A percentile compares a stretch with the other conserved stretches of the same genome.
These are phyloP conservation scores for Oropetium thomaeum DNA, from an alignment of 176 grass and related monocot species.

Conservation along the genomic window DNA sequence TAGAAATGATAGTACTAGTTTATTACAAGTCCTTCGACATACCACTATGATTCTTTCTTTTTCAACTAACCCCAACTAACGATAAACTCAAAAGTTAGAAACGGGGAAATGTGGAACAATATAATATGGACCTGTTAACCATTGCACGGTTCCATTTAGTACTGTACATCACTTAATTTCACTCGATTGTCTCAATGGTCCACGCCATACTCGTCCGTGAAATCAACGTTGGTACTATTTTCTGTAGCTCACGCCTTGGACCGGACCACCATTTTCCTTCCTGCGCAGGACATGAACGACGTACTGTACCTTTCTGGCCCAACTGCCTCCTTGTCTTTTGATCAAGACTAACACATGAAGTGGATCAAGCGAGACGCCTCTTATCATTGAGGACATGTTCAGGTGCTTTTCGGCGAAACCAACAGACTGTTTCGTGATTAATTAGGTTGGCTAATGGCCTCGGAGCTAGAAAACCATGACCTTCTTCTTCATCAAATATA, in stretches of 20 bases:
- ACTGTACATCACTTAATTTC: background rate
- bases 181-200: background rate
- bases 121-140: background rate
- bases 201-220: background rate
- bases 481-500: too few relatives aligned
- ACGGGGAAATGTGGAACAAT: background rate
- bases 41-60: background rate
- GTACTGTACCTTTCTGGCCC: background rate
- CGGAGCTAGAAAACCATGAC: too few relatives aligned
- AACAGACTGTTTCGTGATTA: too few relatives aligned
- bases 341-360: background rate
- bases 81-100: background rate
- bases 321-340: background rate
- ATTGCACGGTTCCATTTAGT: background rate
- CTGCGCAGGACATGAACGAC: background rate
- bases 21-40: background rate
- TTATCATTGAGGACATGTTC: background rate
- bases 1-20: background rate
- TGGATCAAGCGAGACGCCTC: background rate
- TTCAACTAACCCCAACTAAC: slow-evolving; percentile 15
- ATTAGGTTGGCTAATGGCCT: too few relatives aligned
- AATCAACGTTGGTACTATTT: background rate
- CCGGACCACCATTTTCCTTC: background rate
- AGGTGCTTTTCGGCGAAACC: background rate
- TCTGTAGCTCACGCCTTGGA: background rate